phyloP scores from a whole-genome alignment of 2,329 filamentous ascomycete species.

The Chrysosporium queenslandicum region DNA sequence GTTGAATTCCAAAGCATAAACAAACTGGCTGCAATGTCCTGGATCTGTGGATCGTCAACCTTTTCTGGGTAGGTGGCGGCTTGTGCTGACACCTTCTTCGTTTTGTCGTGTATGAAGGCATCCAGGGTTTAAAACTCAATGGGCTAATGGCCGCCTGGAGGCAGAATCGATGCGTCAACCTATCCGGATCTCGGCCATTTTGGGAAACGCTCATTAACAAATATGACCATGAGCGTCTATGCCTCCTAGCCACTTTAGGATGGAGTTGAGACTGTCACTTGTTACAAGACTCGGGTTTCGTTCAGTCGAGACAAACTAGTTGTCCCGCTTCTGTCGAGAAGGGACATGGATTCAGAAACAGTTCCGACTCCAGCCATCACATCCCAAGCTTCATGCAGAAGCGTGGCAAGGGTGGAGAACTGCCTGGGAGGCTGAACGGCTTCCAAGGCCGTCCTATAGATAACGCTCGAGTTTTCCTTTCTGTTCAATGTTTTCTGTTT shows the following conservation, averaged over 20 bases:
- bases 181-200: conserved; percentile 8
- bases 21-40: conserved; percentile 10
- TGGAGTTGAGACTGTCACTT: conserved; percentile 9
- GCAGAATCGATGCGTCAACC: conserved; percentile 8
- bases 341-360: conserved; percentile 17
- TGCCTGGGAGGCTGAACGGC: conserved; percentile 5
- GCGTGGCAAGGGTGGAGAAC: conserved; percentile 12
- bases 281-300: conserved; percentile 11
- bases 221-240: conserved; percentile 2
- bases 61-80: conserved; percentile 7
- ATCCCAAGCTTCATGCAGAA: conserved; percentile 16
- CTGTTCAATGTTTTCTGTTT: conserved; percentile 11
- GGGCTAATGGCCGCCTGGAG: background rate
- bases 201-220: conserved; percentile 11
- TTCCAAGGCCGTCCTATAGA: conserved; percentile 1
- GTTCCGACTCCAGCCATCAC: conserved; percentile 15
- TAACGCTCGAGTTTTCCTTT: conserved; percentile 10
- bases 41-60: conserved; percentile 3
- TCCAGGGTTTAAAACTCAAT: conserved; percentile 14
- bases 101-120: conserved; percentile 16
- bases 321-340: conserved; percentile 7
- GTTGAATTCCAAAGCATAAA: conserved; percentile 12
- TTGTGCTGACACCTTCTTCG: conserved; percentile 16
- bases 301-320: conserved; percentile 11
- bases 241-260: background rate